Evolutionary conservation across 495 filamentous ascomycete species (phyloP).

Genomic region (Cenococcum geophilum): DNA sequence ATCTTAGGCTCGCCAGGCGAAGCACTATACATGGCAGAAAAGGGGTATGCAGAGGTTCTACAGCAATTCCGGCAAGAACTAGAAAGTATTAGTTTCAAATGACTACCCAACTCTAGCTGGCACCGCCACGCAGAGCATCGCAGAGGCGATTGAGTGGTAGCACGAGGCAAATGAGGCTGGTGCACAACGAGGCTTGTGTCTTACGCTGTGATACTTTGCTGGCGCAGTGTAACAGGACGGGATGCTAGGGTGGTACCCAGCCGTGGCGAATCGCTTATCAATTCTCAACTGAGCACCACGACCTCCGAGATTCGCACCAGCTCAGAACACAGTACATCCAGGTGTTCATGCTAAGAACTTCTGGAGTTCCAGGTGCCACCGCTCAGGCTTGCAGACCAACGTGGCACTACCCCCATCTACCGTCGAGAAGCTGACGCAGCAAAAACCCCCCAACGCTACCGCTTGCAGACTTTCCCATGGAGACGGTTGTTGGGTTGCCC

Average conservation of each 20-base stretch:
- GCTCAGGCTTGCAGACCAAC: too few species aligned
- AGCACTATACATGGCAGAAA: constrained; percentile 53
- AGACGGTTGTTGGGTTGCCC: too few species aligned
- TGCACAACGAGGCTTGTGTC: constrained; percentile 52
- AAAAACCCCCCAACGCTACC: too few species aligned
- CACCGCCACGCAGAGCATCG: constrained; percentile 44
- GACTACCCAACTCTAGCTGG: constrained; percentile 50
- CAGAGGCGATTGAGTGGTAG: constrained; percentile 55
- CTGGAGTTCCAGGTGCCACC: too few species aligned
- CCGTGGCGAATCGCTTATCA: too few species aligned
- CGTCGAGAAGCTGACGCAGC: too few species aligned
- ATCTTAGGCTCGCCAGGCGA: constrained; percentile 61
- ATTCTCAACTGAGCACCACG: too few species aligned
- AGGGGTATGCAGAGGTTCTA: constrained; percentile 51
- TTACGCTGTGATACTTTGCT: constrained; percentile 22
- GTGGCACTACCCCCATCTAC: too few species aligned
- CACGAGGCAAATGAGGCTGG: constrained; percentile 50
- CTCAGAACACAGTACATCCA: too few species aligned
- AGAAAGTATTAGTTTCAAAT: constrained; percentile 48
- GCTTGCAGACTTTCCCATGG: too few species aligned
- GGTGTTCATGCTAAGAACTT: too few species aligned
- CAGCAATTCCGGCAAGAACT: constrained; percentile 48
- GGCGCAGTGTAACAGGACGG: neutral
- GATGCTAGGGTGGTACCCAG: neutral
- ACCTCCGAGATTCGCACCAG: too few species aligned